Conservation (phyloP, 331 rosid genomes). For the Quercus tomentella region DNA sequence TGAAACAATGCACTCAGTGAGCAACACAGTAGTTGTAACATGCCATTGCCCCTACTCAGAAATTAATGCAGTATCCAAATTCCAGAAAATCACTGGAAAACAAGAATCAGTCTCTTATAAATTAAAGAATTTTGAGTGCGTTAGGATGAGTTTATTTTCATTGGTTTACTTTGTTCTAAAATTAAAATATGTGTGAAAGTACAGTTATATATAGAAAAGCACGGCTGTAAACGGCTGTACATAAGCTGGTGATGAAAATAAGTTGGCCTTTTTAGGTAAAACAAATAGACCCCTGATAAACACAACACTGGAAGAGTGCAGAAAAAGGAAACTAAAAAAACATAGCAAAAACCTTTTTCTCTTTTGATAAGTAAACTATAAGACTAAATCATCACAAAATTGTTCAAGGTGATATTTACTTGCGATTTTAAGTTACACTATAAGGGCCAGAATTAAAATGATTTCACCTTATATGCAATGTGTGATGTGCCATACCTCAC, state of each 20-base stretch:
- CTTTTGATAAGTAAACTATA: too few relatives aligned
- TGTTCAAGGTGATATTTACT: constrained; percentile 29
- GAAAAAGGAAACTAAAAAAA: not conserved
- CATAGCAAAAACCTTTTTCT: not conserved
- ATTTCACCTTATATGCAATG: not conserved
- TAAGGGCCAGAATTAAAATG: not conserved
- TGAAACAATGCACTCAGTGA: not conserved
- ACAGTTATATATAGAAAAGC: too few relatives aligned
- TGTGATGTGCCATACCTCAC: constrained; percentile 49
- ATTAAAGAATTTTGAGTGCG: not conserved
- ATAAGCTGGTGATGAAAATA: too few relatives aligned
- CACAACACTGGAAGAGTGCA: too few relatives aligned
- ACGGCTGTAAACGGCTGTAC: too few relatives aligned
- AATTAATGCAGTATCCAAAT: not conserved
- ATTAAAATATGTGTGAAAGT: too few relatives aligned
- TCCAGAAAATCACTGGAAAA: not conserved
- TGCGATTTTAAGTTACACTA: not conserved
- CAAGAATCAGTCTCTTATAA: not conserved
- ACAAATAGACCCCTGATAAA: too few relatives aligned
- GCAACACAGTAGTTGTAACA: not conserved
- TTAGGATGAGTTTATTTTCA: too few relatives aligned
- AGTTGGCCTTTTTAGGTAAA: too few relatives aligned
- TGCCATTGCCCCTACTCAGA: not conserved
- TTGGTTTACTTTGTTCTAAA: too few relatives aligned
- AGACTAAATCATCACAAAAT: too few relatives aligned